A percentile compares a stretch with the other conserved stretches of the same genome.
phyloP scores from a whole-genome alignment of 805 yeast genomes.

The Myxozyma monticola region DNA sequence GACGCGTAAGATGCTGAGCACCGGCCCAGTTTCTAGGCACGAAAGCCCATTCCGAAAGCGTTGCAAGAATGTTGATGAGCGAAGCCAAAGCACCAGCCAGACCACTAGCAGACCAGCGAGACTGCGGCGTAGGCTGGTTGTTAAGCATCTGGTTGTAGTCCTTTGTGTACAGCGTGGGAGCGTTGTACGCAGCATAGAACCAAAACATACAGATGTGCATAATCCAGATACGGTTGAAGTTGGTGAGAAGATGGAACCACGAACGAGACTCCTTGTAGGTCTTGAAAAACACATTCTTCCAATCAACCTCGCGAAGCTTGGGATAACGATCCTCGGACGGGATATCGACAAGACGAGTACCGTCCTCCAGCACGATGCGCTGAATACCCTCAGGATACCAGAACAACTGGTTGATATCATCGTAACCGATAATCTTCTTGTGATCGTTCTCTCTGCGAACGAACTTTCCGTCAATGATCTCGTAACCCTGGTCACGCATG shows the following conservation, averaged over 20 bases:
- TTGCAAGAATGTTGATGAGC: constrained; percentile 79
- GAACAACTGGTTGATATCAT: constrained; percentile 96
- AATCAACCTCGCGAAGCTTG: constrained; percentile 85
- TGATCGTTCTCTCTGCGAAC: constrained; percentile 71
- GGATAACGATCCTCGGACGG: constrained; percentile 87
- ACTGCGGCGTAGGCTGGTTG: constrained; percentile 85
- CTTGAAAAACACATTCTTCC: constrained; percentile 91
- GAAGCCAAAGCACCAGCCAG: constrained; percentile 89
- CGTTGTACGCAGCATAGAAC: constrained; percentile 92
- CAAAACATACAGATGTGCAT: constrained; percentile 86
- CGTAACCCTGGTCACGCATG: constrained; percentile 68
- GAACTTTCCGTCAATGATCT: constrained; percentile 54
- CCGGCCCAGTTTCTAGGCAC: constrained; percentile 99
- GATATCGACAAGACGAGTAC: constrained; percentile 84
- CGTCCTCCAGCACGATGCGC: constrained; percentile 87
- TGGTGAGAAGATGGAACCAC: constrained; percentile 93
- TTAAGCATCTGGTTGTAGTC: constrained; percentile 79
- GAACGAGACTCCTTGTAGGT: constrained; percentile 95
- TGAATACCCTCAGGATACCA: constrained; percentile 99
- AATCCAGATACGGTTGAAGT: constrained; percentile 98
- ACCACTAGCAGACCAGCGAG: constrained; percentile 90
- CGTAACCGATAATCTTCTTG: constrained; percentile 69
- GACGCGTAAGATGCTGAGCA: constrained; percentile 91
- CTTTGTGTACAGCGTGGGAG: constrained; percentile 87
- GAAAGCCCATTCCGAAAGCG: constrained; percentile 88